Evolutionary conservation across 164 flowering plant genomes (phyloP), one percentile per base, ranked within the genome.

Genomic region (Protea cynaroides): DNA sequence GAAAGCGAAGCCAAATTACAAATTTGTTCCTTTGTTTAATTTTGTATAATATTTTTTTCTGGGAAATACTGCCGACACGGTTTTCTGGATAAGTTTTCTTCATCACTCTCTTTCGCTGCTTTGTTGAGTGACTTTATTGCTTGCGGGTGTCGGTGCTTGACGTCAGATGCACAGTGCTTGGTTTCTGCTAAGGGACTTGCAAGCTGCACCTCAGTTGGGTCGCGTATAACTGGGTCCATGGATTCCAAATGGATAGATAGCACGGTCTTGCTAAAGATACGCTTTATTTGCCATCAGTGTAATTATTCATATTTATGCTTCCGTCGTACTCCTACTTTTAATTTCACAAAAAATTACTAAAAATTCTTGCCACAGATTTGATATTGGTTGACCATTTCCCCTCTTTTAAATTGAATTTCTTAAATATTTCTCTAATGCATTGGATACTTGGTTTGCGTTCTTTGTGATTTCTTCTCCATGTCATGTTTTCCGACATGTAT

Each of bases 81-180:
- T 6, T 24, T 56, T 65, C n/a, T 12, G 23, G 24, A 21, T 25
- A 43, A 5, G 25, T 9, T 7, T 34, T 56, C n/a, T 19, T 25
- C 29, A 12, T 56, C 43, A 24, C 1, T 25, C 52, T 44, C 40
- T 56, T 25, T 25, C 60, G 18, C 40, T 56, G 37, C 61, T 54
- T 54, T 24, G 0, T 1, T 40, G 13, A 23, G 13, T 43, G 1
- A 56, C 25, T 56, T 56, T 56, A 44, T 44, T 58, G 61, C 46
- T 44, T n/a, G 55, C 14, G 23, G 61, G 52, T 51, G 65, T 52
- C 65, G 58, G 65, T 36, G 29, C 25, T 36, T 51, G 23, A 52
- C 46, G 25, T 17, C 25, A 51, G 25, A 62, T 29, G 19, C 25
- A 7, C 14, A 36, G 23, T 1, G 15, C 3, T 1, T 56, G 4